Conservation (phyloP, 2,329 filamentous ascomycete genomes). For the Aspergillus transmontanensis region DNA sequence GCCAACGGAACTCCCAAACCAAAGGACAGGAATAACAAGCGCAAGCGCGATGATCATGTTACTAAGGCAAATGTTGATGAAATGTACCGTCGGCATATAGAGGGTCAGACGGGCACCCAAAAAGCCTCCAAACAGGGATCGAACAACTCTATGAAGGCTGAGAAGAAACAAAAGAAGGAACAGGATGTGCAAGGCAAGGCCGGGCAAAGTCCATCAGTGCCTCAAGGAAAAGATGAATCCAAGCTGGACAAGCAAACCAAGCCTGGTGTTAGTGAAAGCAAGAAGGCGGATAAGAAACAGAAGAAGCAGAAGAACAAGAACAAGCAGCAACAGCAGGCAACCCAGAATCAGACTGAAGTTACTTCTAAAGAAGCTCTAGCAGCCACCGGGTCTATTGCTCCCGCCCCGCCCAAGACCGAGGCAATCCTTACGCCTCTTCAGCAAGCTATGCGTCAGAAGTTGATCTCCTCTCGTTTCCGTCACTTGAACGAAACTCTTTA, state of each 20-base stretch:
- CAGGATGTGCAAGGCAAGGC: constrained; percentile 24
- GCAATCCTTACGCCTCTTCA: constrained; percentile 86
- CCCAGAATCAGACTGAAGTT: constrained; percentile 19
- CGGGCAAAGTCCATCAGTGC: constrained; percentile 23
- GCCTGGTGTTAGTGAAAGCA: constrained; percentile 21
- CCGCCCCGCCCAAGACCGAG: constrained; percentile 47
- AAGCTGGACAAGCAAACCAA: constrained; percentile 18
- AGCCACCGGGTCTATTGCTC: constrained; percentile 24
- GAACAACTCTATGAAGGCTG: constrained; percentile 24
- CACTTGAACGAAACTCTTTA: constrained; percentile 97
- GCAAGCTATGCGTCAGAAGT: constrained; percentile 90
- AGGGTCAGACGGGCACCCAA: constrained; percentile 56
- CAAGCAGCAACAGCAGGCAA: constrained; percentile 29
- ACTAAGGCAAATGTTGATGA: constrained; percentile 72
- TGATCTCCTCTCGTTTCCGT: constrained; percentile 92
- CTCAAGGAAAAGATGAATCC: constrained; percentile 26
- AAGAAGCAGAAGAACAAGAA: constrained; percentile 39
- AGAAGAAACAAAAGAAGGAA: constrained; percentile 37
- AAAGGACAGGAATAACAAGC: constrained; percentile 52
- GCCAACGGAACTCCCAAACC: constrained; percentile 27
- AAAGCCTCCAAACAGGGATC: constrained; percentile 3
- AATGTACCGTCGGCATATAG: constrained; percentile 78
- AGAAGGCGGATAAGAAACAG: constrained; percentile 28
- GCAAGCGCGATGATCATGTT: constrained; percentile 55
- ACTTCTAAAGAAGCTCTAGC: constrained; percentile 15